Evolutionary conservation across 148 eudicot genomes (phyloP).

Genomic region (Diospyros lotus): DNA sequence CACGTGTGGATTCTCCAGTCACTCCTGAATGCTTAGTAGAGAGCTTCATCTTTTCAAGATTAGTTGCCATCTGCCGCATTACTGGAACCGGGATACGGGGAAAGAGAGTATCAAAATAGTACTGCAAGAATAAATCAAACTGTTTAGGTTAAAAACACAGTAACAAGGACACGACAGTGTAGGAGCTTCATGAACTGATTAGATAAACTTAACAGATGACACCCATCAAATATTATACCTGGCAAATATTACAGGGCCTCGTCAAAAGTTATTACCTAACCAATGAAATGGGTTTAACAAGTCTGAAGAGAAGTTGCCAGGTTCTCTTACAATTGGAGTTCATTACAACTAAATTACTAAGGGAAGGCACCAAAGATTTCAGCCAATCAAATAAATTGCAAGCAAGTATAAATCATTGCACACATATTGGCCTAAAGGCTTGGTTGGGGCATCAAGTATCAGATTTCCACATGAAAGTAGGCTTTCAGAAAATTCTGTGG

Average conservation of each 20-base stretch:
- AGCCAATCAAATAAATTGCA: background rate
- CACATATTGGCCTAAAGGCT: background rate
- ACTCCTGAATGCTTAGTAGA: slow-evolving; percentile 73
- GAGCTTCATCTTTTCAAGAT: slow-evolving; percentile 81
- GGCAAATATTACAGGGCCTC: background rate
- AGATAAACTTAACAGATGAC: background rate
- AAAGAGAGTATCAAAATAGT: slow-evolving; percentile 89
- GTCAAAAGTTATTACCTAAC: background rate
- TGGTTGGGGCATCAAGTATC: background rate
- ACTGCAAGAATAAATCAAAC: slow-evolving; percentile 45
- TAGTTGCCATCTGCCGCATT: slow-evolving; percentile 54
- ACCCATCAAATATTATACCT: background rate
- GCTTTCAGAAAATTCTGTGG: no score
- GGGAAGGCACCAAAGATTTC: background rate
- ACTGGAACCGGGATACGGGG: slow-evolving; percentile 92
- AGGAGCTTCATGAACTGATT: background rate
- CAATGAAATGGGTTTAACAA: background rate
- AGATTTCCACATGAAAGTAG: background rate
- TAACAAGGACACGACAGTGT: background rate
- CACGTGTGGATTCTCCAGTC: slow-evolving; percentile 73
- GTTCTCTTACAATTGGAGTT: background rate
- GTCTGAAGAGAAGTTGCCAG: no score
- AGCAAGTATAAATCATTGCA: background rate
- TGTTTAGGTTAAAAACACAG: background rate
- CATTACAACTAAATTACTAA: background rate